Conservation (phyloP, 139 green algal genomes). For the Auxenochlorella protothecoides region DNA sequence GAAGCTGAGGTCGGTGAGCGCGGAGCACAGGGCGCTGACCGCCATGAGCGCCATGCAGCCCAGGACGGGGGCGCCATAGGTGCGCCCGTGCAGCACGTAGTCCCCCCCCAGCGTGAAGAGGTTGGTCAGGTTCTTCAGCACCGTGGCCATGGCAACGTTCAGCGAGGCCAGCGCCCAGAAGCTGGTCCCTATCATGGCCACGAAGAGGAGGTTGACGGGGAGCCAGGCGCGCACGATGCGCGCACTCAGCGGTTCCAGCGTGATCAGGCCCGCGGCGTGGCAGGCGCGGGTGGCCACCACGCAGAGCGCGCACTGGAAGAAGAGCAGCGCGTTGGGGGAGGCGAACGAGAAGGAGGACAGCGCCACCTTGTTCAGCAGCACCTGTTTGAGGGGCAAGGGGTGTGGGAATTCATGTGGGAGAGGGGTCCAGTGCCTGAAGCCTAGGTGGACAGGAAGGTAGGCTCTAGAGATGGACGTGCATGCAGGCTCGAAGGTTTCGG, state of each 20-base stretch:
- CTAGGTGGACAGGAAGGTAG: neutral
- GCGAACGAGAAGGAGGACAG: slow-evolving; percentile 70
- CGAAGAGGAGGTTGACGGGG: slow-evolving; percentile 91
- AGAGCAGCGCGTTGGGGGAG: slow-evolving; percentile 57
- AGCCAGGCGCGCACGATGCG: slow-evolving; percentile 59
- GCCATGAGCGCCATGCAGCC: slow-evolving; percentile 68
- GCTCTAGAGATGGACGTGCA: neutral
- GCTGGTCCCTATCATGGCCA: slow-evolving; percentile 72
- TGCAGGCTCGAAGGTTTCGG: neutral
- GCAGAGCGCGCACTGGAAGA: slow-evolving; percentile 69
- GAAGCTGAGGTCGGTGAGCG: slow-evolving; percentile 77
- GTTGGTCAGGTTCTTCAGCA: slow-evolving; percentile 93
- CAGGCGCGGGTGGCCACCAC: slow-evolving; percentile 52
- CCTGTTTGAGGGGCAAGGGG: slow-evolving; percentile 4
- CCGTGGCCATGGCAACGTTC: slow-evolving; percentile 56
- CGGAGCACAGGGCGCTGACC: slow-evolving; percentile 59
- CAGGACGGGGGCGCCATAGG: slow-evolving; percentile 55
- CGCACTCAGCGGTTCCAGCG: slow-evolving; percentile 50
- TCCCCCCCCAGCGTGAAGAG: slow-evolving; percentile 74
- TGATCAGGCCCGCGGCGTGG: slow-evolving; percentile 42
- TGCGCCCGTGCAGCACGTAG: slow-evolving; percentile 61
- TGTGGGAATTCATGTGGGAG: neutral
- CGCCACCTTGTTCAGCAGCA: slow-evolving; percentile 77
- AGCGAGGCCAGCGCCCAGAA: slow-evolving; percentile 72
- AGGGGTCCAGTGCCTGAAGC: neutral